phyloP scores from a whole-genome alignment of 1,284 basidiomycete species.

The Ustilago esculenta region DNA sequence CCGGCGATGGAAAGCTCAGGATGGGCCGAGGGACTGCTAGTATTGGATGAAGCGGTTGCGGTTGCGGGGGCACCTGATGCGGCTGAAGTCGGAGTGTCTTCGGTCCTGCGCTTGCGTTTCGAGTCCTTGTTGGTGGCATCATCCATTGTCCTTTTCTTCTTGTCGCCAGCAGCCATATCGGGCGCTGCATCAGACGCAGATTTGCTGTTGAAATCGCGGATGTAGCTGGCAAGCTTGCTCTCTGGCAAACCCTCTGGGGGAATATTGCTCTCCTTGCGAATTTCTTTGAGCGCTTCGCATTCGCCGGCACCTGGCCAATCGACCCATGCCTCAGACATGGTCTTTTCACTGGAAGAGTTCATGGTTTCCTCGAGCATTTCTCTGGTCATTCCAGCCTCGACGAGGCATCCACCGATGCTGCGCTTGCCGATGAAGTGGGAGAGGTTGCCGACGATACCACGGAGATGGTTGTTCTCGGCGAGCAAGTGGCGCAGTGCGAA shows the following conservation, averaged over 20 bases:
- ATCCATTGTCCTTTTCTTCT: constrained; percentile 30
- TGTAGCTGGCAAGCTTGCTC: constrained; percentile 33
- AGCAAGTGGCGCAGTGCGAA: constrained; percentile 52
- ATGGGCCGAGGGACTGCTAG: constrained; percentile 13
- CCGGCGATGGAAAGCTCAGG: not conserved
- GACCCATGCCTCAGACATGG: constrained; percentile 56
- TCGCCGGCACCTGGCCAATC: constrained; percentile 59
- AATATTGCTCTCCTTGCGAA: constrained; percentile 56
- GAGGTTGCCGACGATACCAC: constrained; percentile 47
- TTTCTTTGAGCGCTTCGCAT: constrained; percentile 53
- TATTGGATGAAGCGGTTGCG: constrained; percentile 6
- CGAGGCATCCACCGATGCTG: constrained; percentile 50
- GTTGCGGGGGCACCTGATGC: constrained; percentile 1
- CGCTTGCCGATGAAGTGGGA: constrained; percentile 54
- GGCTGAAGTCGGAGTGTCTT: not conserved
- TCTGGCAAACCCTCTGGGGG: constrained; percentile 60
- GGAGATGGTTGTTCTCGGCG: constrained; percentile 58
- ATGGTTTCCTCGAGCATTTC: constrained; percentile 49
- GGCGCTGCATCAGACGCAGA: not conserved
- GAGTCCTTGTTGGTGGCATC: constrained; percentile 12
- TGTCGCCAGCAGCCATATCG: constrained; percentile 4
- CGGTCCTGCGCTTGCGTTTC: constrained; percentile 35
- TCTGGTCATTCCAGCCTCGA: constrained; percentile 43
- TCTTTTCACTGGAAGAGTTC: constrained; percentile 48
- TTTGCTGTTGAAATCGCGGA: constrained; percentile 17